A percentile compares a stretch with the other conserved stretches of the same genome.
phyloP scores from a whole-genome alignment of 2,329 filamentous ascomycete species.

The Neonectria ditissima region DNA sequence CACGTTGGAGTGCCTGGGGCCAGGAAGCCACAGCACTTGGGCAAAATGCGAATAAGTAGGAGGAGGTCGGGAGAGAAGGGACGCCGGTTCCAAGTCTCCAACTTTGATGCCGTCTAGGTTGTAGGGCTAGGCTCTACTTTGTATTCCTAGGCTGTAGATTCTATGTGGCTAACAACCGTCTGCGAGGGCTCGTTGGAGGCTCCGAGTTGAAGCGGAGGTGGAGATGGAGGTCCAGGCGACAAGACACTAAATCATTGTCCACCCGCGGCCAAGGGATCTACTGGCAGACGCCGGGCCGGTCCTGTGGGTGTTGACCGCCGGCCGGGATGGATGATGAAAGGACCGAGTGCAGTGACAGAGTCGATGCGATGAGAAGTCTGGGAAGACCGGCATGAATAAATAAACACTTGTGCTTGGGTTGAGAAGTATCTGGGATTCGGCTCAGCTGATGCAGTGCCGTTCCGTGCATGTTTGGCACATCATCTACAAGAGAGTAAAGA shows the following conservation, averaged over 20 bases:
- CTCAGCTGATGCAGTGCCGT: too few species aligned
- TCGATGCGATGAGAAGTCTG: background rate
- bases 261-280: background rate
- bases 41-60: background rate
- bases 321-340: conserved; percentile 6
- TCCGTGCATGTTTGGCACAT: background rate
- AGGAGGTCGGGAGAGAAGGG: background rate
- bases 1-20: background rate
- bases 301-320: conserved; percentile 19
- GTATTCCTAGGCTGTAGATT: background rate
- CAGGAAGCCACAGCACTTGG: background rate
- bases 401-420: background rate
- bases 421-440: too few species aligned
- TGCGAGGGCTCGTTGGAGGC: background rate
- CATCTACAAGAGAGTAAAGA: background rate
- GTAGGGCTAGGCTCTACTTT: background rate
- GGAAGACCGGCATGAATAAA: too few species aligned
- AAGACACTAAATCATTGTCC: background rate
- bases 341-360: background rate
- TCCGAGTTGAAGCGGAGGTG: background rate
- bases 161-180: background rate
- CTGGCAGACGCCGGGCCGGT: conserved; percentile 20
- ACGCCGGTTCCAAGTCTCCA: background rate
- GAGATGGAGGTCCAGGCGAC: background rate
- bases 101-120: background rate